Base-by-base conservation (phyloP, 2,329 filamentous ascomycete genomes). In the Fusarium continuum region DNA sequence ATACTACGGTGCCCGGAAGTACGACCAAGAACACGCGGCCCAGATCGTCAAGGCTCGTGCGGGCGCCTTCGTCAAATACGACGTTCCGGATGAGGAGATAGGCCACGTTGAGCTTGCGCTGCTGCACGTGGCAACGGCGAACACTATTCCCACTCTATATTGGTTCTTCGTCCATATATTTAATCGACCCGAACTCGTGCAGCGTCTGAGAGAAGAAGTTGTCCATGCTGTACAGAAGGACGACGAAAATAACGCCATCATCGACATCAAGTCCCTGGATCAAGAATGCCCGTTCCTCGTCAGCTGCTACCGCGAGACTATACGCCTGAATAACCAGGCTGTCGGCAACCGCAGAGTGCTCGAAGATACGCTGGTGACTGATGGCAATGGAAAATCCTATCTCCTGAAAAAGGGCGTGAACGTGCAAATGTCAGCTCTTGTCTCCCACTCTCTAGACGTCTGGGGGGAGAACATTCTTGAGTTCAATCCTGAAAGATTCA, bases 91-190 rank as follows among this genome's bases (percentile, higher is more conserved):
- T 10, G 14, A 31, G 4, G 60, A 65, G 11, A 32, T 64, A 1
- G 61, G 61, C 1, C 34, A 50, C 5, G 53, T 65, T 4, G 73
- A 75, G 10, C 60, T 75, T 31, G 74, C 68, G 5, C 57, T 78
- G 3, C 35, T 74, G 3, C 71, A 74, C 26, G 71, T 73, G 7
- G 63, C 71, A 6, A 74, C 74, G 2, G 63, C 73, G 9, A 80
- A 80, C 66, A 74, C 77, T 2, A 74, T 78, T 20, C 76, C 76
- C 7, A 76, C 73, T 8, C 45, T 73, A 4, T 78, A 76, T 56
- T 80, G 78, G 77, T 66, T 74, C 28, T 61, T 79, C 9, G 53
- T 69, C 14, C 65, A 75, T 23, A 55, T 79, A 10, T 71, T 75
- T 35, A 61, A 70, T 1, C 51, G 67, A 3, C 70, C 70, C 2